These are phyloP conservation scores for Actinomucor elegans DNA, from an alignment of 371 early-diverging fungal genomes.

Conservation along the genomic window DNA sequence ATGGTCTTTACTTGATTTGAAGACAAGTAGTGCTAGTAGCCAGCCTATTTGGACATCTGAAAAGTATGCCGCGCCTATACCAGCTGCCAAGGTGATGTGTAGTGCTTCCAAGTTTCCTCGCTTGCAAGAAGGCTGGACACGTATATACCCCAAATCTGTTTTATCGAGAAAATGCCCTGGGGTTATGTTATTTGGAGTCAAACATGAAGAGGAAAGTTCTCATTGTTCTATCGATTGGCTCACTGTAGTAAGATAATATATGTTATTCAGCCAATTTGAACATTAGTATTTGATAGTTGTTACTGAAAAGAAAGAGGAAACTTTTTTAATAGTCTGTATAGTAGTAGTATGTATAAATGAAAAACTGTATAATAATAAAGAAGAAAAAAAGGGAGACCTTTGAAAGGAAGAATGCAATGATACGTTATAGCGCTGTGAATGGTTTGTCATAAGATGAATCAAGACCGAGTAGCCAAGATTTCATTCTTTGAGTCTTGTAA, in stretches of 20 bases:
- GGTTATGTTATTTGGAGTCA: constrained; percentile 5
- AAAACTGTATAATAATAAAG: neutral
- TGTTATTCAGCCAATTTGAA: too few relatives aligned
- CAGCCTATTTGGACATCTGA: constrained; percentile 28
- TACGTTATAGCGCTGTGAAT: too few relatives aligned
- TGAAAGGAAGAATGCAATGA: too few relatives aligned
- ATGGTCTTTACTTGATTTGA: constrained; percentile 24
- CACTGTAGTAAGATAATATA: constrained; percentile 10
- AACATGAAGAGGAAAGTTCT: neutral
- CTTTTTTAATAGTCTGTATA: neutral
- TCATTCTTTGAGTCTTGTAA: constrained; percentile 45
- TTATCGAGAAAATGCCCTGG: constrained; percentile 3
- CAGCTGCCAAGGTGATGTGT: constrained; percentile 19
- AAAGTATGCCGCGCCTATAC: constrained; percentile 14
- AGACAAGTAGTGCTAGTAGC: neutral
- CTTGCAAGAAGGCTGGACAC: constrained; percentile 13
- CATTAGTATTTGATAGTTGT: too few relatives aligned
- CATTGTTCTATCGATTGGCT: constrained; percentile 13
- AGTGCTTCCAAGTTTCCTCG: neutral
- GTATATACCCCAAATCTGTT: neutral
- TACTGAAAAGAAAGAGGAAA: neutral
- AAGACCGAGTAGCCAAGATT: constrained; percentile 38
- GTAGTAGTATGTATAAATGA: neutral
- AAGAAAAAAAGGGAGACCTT: neutral
- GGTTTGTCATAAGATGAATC: too few relatives aligned